Base-by-base conservation (phyloP, 2,329 filamentous ascomycete species). In the Curvularia spicifera region DNA sequence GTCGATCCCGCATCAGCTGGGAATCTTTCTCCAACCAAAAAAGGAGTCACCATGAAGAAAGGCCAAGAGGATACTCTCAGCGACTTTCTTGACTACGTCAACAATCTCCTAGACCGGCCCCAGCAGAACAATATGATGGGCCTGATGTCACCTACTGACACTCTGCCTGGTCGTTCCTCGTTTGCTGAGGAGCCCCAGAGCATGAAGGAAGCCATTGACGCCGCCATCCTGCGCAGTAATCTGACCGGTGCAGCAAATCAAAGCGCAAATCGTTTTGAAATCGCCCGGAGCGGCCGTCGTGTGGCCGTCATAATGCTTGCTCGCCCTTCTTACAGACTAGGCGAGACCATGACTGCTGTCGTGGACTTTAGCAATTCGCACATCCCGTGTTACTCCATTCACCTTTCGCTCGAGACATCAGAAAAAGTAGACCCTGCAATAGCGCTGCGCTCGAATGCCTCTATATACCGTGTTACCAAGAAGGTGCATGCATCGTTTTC, bases 241-340 rank as follows among this genome's bases (percentile, higher is more conserved):
- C 80, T 89, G 65, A 84, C 87, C 0, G 82, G 82, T 2, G 83
- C 86, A 44, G 85, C 86, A n/a, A 87, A 89, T 35, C 89, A 92
- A 68, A 93, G 91, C 71, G 86, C 89, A n/a, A 97, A 97, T 70
- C 88, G 93, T 39, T 99, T 98, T 74, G 93, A 97, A 73, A 98
- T 99, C 73, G 89, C 94, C 12, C 90, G 94, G 13, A 93, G 93
- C 70, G 93, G 93, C n/a, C 88, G 89, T 55, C 89, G 89, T n/a
- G 93, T 99, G 12, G 94, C 91, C 2, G 91, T 96, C 5, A 87
- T 99, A 54, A 93, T 93, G 78, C 84, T 99, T 31, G 90, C 93
- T 5, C 88, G 95, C 9, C 92, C 95, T 0, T 88, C 93, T 0
- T 97, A 96, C 79, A 86, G 93, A 44, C 82, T 99, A 0, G 95